Evolutionary conservation across 306 rosid species (phyloP), one percentile per base, ranked within the genome.

Genomic region (Mimosa pudica): DNA sequence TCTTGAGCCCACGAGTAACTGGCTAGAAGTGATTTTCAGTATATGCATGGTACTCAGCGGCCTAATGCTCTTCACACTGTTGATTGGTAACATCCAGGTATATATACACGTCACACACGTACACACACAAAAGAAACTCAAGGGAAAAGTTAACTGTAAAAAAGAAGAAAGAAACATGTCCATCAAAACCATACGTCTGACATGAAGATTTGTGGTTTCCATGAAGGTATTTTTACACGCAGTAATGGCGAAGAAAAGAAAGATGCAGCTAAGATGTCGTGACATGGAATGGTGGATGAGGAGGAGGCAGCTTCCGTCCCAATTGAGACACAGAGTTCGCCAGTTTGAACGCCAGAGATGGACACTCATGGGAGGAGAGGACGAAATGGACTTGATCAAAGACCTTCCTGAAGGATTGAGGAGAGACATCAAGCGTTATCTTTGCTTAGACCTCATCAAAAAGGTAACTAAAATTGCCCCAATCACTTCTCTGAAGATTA

Each of bases 281-380:
- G 99, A 96, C 86, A 91, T 96, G 96, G 99, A 96, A 73, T 96
- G 99, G 99, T 96, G 99, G 99, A 96, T 96, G 99, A 87, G 85
- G 68, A 82, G 99, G 79, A 90, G 99, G 82, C 99, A 96, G 86
- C 73, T 96, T 71, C 97, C 99, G 0, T 93, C 98, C 0, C 88
- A 84, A 16, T 77, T 96, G 81, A 84, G 97, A 60, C 90, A 89
- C 8, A 87, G 99, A 82, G 99, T 96, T 67, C 97, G 98, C 32
- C 98, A 89, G 84, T 95, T 82, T 46, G 99, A 96, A 83, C 92
- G 93, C 44, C 98, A 96, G 42, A 89, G 91, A 80, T 96, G 97
- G 97, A 90, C 91, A 7, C 84, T 93, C 45, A 84, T 96, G 92
- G 98, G 99, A 10, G 99, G 98, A 83, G 99, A 93, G 80, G 98